Conservation (phyloP, 306 rosid species). For the Pterocarpus santalinus region DNA sequence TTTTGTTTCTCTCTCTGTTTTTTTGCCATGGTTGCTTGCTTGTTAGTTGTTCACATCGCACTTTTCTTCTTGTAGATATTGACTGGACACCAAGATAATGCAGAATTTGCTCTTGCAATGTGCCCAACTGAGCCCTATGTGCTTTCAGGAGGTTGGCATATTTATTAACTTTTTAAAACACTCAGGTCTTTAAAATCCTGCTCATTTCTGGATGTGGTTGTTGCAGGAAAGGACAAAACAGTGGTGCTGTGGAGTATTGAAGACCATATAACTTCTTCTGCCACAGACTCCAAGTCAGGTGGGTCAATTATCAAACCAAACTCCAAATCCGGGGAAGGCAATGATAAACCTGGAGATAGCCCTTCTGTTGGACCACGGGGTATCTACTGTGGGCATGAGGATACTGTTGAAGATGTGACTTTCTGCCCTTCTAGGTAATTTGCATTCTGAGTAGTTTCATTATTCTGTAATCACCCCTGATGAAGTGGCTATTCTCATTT, state of each 20-base stretch:
- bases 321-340: conserved; percentile 80
- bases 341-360: conserved; percentile 75
- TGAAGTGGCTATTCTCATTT: conserved; percentile 25
- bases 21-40: conserved; percentile 11
- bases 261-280: conserved; percentile 86
- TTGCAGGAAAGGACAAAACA: conserved; percentile 90
- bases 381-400: conserved; percentile 88
- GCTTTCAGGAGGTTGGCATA: conserved; percentile 87
- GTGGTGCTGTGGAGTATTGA: conserved; percentile 99
- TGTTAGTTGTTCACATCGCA: conserved; percentile 10
- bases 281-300: conserved; percentile 73
- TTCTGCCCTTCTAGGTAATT: conserved; percentile 95
- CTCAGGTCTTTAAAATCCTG: conserved; percentile 7
- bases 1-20: neutral
- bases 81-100: conserved; percentile 99
- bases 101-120: conserved; percentile 99
- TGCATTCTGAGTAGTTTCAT: conserved; percentile 24
- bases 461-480: neutral
- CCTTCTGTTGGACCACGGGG: conserved; percentile 97
- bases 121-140: conserved; percentile 99
- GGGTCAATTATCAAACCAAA: conserved; percentile 77
- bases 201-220: conserved; percentile 16
- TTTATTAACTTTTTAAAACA: conserved; percentile 13
- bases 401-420: conserved; percentile 98
- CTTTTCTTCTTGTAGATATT: conserved; percentile 65